Evolutionary conservation across 2,329 filamentous ascomycete species (phyloP).

Genomic region (Gliomastix tumulicola): DNA sequence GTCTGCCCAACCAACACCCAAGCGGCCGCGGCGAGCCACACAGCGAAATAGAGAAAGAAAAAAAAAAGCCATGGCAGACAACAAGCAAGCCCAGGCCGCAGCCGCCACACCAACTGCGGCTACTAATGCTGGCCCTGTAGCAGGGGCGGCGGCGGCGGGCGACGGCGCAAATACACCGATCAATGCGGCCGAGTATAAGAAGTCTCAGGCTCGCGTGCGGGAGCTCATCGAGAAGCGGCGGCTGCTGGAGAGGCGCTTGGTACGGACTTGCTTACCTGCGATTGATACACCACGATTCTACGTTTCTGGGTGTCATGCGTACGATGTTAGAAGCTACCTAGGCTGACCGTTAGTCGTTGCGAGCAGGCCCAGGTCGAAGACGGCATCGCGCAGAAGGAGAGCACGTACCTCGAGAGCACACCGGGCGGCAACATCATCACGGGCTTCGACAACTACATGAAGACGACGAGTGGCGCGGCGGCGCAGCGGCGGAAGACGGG

Average conservation of each 20-base stretch:
- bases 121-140: too few species aligned
- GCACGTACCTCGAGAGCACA: conserved; percentile 84
- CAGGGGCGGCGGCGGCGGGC: conserved; percentile 5
- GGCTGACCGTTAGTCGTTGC: conserved; percentile 7
- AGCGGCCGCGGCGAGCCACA: background rate
- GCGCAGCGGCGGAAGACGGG: conserved; percentile 58
- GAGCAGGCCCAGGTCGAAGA: conserved; percentile 54
- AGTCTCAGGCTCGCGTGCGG: conserved; percentile 39
- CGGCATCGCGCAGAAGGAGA: conserved; percentile 75
- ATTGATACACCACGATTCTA: background rate
- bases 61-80: too few species aligned
- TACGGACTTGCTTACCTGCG: conserved; percentile 11
- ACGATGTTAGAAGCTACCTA: too few species aligned
- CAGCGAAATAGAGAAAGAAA: conserved; percentile 9
- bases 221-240: conserved; percentile 37
- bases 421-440: conserved; percentile 91
- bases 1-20: background rate
- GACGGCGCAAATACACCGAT: conserved; percentile 18
- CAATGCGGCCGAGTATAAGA: conserved; percentile 40
- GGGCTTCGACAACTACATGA: conserved; percentile 97
- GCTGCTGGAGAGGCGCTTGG: conserved; percentile 27
- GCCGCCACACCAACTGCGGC: background rate
- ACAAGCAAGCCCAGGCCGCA: conserved; percentile 16
- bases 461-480: conserved; percentile 62
- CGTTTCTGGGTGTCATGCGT: background rate